These are phyloP conservation scores for Agapanthus africanus DNA, from an alignment of 106 monocot genomes.

Conservation along the genomic window DNA sequence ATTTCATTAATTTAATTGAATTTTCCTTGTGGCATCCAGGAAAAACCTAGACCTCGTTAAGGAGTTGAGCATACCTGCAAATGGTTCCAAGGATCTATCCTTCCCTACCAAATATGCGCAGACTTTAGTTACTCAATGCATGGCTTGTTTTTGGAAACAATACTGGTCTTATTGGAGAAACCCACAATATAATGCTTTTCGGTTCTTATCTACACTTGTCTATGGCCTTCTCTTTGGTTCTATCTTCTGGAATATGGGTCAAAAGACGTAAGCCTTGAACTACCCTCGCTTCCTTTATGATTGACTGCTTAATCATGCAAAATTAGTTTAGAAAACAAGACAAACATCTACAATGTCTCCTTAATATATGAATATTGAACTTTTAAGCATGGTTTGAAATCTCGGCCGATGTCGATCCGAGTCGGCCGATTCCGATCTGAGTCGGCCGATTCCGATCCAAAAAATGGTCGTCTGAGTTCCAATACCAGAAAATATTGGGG, in stretches of 20 bases:
- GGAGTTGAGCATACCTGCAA: constrained; percentile 41
- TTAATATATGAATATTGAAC: too few species aligned
- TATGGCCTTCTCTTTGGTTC: constrained; percentile 73
- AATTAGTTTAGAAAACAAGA: too few species aligned
- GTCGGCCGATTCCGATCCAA: too few species aligned
- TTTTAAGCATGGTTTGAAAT: too few species aligned
- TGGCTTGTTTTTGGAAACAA: constrained; percentile 88
- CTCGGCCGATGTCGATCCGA: too few species aligned
- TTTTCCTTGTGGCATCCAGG: constrained; percentile 32
- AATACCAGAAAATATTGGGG: too few species aligned
- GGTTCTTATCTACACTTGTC: constrained; percentile 48
- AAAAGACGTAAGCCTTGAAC: constrained; percentile 68
- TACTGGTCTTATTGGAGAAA: constrained; percentile 92
- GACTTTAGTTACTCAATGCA: constrained; percentile 45
- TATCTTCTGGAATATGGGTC: constrained; percentile 64
- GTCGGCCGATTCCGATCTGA: too few species aligned
- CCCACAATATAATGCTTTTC: constrained; percentile 66
- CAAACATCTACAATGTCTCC: too few species aligned
- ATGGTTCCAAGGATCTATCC: constrained; percentile 55
- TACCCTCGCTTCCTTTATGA: too few species aligned
- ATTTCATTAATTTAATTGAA: background rate
- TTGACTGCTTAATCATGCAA: too few species aligned
- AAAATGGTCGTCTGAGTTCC: too few species aligned
- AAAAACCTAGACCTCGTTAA: constrained; percentile 60
- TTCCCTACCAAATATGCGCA: constrained; percentile 61